Evolutionary conservation across 1,139 yeast genomes (phyloP), one percentile per base, ranked within the genome.

Genomic region (Lodderomyces elongisporus): DNA sequence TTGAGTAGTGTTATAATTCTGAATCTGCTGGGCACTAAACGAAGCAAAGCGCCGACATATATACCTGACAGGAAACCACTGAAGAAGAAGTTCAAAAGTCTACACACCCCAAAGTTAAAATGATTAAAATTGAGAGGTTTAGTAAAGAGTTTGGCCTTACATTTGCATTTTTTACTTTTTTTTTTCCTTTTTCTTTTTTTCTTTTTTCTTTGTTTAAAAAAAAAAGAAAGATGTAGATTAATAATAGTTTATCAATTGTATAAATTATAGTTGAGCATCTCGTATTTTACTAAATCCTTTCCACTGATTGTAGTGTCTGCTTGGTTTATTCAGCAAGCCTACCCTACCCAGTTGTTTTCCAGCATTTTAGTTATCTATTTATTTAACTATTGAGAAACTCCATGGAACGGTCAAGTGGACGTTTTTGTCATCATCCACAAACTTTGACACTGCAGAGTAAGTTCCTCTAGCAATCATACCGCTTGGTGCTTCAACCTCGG

Each of bases 401-500:
- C 96, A 89, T 35, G 91, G 85, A 48, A 87, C 70, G 27, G 76
- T 70, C 58, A 85, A 70, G 54, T 87, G 95, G 33, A 71, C 74
- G 23, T 67, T 72, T 49, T 80, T 79, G 58, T 89, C 97, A 57
- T 89, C 96, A 52, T 89, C 96, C 32, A 85, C 70, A 51, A 88
- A 88, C 58, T 82, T 84, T 17, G 94, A 79, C 27, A 75, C 69
- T 14, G 95, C 95, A 33, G 80, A 74, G 61, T 85, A 89, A 37
- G 76, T 70, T 30, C 96, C 96, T 58, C 96, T 76, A 3, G 94
- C 95, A 46, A 89, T 61, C 58, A 88, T 60, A 2, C 96, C 96
- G 33, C 85, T 72, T 25, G 97, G 97, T 12, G 96, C 96, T 57
- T 87, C 95, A 40, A 85, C 89, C 52, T 81, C 93, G n/a, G 81